Base-by-base conservation (phyloP, 2,329 filamentous ascomycete species). In the Esteya vermicola region DNA sequence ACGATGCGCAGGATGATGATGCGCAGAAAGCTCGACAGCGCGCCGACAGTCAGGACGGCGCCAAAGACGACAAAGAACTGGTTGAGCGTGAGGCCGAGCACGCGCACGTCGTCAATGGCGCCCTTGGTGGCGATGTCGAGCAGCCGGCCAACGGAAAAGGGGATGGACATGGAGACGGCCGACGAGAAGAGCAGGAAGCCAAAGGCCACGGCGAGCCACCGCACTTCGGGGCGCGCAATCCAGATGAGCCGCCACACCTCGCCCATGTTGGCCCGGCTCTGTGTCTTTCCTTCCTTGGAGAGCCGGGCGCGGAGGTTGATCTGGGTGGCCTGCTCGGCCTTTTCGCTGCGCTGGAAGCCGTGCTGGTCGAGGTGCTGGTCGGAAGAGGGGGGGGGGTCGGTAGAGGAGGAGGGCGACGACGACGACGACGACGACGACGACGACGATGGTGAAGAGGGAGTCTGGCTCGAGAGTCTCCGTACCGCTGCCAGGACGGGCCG, bases 71-170 rank as follows among this genome's bases (percentile, higher is more conserved):
- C 62, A 61, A 95, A 98, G 66, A 98, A 96, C 53, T 93, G 85
- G 30, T 75, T 78, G 54, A 93, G 67, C 33, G 81, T 82, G 44
- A 96, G 62, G 18, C 91, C 91, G 55, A 96, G 91, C 12, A 96
- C 67, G 41, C 75, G 74, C 27, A 69, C 67, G 18, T 75, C 81
- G 39, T 81, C 77, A 18, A 68, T 65, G 9, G 74, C 65, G 31
- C 74, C 69, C 52, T 86, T 81, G 9, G 86, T 93, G 9, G 89
- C 85, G 39, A 91, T 75, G 60, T 98, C 91, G 57, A 98, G 67
- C 46, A 98, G 93, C 55, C 88, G 89, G 42, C 91, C 91, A 48
- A 98, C 93, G 0, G 88, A 93, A 56, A 95, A 94, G 2, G 91
- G 91, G 44, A 98, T 84, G 3, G 85, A 88, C 82, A 98, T 93